Conservation (phyloP, 768 basidiomycete species). For the Lactarius quietus region DNA sequence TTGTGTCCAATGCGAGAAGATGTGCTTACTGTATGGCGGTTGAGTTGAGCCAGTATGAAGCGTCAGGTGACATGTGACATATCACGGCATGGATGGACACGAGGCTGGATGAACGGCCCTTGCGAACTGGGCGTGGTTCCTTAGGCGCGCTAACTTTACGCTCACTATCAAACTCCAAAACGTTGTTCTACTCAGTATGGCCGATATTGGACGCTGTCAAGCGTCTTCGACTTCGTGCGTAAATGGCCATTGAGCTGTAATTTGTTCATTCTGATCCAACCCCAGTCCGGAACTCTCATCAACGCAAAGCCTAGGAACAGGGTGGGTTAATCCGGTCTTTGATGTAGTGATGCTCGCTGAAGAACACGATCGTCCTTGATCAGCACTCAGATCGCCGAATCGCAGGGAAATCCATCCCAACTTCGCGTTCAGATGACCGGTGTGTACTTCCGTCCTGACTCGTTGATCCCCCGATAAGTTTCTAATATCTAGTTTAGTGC, state of each 20-base stretch:
- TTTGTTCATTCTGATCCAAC: neutral
- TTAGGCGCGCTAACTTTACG: neutral
- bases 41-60: no score
- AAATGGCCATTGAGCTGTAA: neutral
- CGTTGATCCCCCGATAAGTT: neutral
- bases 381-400: neutral
- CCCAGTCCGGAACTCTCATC: neutral
- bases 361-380: neutral
- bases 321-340: neutral
- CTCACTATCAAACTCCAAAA: neutral
- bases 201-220: neutral
- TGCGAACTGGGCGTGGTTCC: no score
- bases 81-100: no score
- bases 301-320: neutral
- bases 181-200: neutral
- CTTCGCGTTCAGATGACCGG: neutral
- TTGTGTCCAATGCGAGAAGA: no score
- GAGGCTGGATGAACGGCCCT: no score
- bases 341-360: neutral
- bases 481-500: neutral
- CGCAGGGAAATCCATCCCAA: neutral
- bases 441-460: neutral
- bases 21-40: no score
- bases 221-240: neutral
- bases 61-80: no score